Evolutionary conservation across 495 filamentous ascomycete species (phyloP).

Genomic region (Aspergillus haitiensis): DNA sequence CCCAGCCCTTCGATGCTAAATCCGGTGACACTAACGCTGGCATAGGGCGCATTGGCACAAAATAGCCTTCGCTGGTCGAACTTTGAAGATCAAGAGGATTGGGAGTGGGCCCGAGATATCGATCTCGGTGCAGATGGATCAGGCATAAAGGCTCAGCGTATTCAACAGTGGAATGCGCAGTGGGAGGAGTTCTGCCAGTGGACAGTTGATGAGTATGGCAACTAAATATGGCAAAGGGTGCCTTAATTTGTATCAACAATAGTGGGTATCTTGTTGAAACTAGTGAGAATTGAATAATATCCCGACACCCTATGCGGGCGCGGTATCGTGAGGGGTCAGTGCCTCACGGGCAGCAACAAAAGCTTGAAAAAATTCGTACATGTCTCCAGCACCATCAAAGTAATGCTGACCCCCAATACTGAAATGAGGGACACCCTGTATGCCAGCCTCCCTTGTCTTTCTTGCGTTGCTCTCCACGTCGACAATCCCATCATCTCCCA

Average conservation of each 20-base stretch:
- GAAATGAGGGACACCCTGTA: constrained; percentile 25
- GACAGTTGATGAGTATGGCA: constrained; percentile 23
- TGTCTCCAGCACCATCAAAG: constrained; percentile 16
- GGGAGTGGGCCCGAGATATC: constrained; percentile 23
- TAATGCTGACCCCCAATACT: constrained; percentile 14
- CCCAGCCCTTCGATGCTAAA: neutral
- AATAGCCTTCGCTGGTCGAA: constrained; percentile 26
- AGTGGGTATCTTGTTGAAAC: no score
- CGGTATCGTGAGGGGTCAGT: neutral
- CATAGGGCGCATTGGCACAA: constrained; percentile 22
- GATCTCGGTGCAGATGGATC: constrained; percentile 16
- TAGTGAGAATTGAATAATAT: neutral
- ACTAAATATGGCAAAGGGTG: no score
- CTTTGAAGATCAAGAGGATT: constrained; percentile 24
- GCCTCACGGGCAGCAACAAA: constrained; percentile 30
- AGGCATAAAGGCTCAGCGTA: constrained; percentile 18
- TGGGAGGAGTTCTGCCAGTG: constrained; percentile 27
- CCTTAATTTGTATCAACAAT: no score
- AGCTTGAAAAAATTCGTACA: constrained; percentile 27
- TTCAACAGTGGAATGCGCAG: constrained; percentile 20
- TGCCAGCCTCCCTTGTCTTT: constrained; percentile 8
- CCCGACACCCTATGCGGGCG: neutral
- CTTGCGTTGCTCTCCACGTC: constrained; percentile 15
- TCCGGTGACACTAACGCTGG: no score
- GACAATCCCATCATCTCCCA: constrained; percentile 2